Conservation (phyloP, 768 basidiomycete species). For the Flagelloscypha sp. region DNA sequence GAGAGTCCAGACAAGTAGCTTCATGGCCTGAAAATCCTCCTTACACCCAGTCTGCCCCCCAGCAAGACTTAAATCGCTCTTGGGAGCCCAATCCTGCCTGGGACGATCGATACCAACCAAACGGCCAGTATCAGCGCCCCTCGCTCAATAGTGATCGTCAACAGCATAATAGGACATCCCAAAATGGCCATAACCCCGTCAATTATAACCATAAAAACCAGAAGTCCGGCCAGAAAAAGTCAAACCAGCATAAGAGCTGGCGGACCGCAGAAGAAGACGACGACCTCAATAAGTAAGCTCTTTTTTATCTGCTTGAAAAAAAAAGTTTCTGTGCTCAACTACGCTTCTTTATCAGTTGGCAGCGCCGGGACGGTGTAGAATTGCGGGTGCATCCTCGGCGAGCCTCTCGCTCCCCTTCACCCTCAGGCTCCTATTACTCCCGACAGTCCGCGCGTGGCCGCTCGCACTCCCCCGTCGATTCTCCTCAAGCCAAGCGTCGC, state of each 20-base stretch:
- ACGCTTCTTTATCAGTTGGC: slow-evolving; percentile 44
- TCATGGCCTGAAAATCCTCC: slow-evolving; percentile 16
- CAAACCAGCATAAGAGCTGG: slow-evolving; percentile 37
- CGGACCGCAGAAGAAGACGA: slow-evolving; percentile 50
- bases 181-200: slow-evolving; percentile 14
- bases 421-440: slow-evolving; percentile 58
- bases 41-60: slow-evolving; percentile 11
- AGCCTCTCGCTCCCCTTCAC: slow-evolving; percentile 55
- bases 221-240: slow-evolving; percentile 20
- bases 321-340: slow-evolving; percentile 9
- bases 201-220: slow-evolving; percentile 15
- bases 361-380: slow-evolving; percentile 45
- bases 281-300: slow-evolving; percentile 66
- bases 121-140: slow-evolving; percentile 28
- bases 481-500: slow-evolving; percentile 49
- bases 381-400: slow-evolving; percentile 25
- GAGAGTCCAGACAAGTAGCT: slow-evolving; percentile 12
- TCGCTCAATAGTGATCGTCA: slow-evolving; percentile 30
- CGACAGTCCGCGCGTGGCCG: slow-evolving; percentile 56
- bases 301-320: slow-evolving; percentile 6
- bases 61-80: slow-evolving; percentile 51
- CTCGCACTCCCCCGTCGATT: slow-evolving; percentile 52
- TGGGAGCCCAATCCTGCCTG: slow-evolving; percentile 72
- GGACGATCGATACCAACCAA: slow-evolving; percentile 38
- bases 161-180: too few relatives aligned